phyloP scores from a whole-genome alignment of 2,329 filamentous ascomycete genomes.

The Lasiodiplodia sp. region DNA sequence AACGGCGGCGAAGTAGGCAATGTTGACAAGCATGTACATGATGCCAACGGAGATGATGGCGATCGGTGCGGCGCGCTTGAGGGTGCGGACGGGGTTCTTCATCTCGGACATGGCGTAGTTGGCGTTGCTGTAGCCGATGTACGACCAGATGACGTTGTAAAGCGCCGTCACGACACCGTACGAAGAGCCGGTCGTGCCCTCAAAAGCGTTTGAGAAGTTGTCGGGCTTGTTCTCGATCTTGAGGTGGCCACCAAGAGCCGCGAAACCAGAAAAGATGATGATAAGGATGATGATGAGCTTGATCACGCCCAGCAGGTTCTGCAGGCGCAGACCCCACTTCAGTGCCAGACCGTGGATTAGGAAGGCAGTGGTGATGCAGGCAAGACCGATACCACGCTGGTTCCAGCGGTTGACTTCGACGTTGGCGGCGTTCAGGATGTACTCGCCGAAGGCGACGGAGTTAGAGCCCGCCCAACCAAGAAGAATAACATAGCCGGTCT shows the following conservation, averaged over 20 bases:
- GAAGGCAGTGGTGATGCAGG: slow-evolving; percentile 70
- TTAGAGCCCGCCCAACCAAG: slow-evolving; percentile 71
- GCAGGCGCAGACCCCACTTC: slow-evolving; percentile 71
- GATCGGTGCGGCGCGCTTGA: slow-evolving; percentile 70
- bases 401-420: slow-evolving; percentile 71
- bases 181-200: slow-evolving; percentile 69
- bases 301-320: slow-evolving; percentile 70
- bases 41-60: slow-evolving; percentile 66
- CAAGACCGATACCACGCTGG: slow-evolving; percentile 71
- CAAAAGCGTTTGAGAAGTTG: slow-evolving; percentile 70
- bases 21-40: slow-evolving; percentile 72
- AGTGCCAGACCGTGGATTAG: slow-evolving; percentile 69
- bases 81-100: slow-evolving; percentile 68
- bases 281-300: slow-evolving; percentile 72
- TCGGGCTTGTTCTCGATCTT: slow-evolving; percentile 65
- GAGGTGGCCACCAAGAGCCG: slow-evolving; percentile 67
- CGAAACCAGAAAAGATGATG: slow-evolving; percentile 68
- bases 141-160: slow-evolving; percentile 77
- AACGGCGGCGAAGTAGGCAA: slow-evolving; percentile 71
- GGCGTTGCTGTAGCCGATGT: slow-evolving; percentile 72
- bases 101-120: slow-evolving; percentile 73
- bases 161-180: slow-evolving; percentile 74
- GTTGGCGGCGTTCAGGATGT: slow-evolving; percentile 70
- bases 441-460: slow-evolving; percentile 74
- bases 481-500: slow-evolving; percentile 65